Conservation (phyloP, 1,284 basidiomycete species). For the Pseudozyma flocculosa region DNA sequence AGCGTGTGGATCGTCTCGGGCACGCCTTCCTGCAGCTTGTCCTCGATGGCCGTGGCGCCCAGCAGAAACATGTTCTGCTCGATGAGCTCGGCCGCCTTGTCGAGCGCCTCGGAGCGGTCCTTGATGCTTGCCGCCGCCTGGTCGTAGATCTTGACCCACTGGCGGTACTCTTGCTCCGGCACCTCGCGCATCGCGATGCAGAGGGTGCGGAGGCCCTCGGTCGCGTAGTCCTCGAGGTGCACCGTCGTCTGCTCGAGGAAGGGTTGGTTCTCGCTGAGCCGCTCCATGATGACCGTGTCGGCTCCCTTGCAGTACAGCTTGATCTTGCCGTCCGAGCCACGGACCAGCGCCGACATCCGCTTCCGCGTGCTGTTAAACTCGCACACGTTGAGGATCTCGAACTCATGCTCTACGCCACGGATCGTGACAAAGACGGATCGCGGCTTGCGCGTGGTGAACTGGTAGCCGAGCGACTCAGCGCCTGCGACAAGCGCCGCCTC, state of each 20-base stretch:
- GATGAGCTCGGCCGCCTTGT: conserved; percentile 90
- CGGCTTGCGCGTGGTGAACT: conserved; percentile 92
- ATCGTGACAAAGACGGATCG: conserved; percentile 88
- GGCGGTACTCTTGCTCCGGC: conserved; percentile 81
- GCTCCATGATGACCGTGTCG: conserved; percentile 77
- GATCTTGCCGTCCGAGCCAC: conserved; percentile 83
- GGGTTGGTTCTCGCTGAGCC: conserved; percentile 63
- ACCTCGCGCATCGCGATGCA: conserved; percentile 92
- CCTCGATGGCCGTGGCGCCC: conserved; percentile 97
- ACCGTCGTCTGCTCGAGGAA: conserved; percentile 82
- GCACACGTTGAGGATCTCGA: conserved; percentile 91
- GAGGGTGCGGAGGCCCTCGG: conserved; percentile 93
- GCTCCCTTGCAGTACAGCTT: conserved; percentile 97
- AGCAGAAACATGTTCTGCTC: conserved; percentile 89
- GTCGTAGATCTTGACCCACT: conserved; percentile 85
- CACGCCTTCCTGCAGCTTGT: conserved; percentile 97
- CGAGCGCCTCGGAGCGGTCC: conserved; percentile 87
- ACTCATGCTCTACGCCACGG: conserved; percentile 73
- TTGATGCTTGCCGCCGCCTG: conserved; percentile 89
- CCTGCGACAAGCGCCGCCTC: conserved; percentile 95
- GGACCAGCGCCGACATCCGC: conserved; percentile 92
- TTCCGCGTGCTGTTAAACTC: conserved; percentile 98
- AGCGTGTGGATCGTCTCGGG: conserved; percentile 97
- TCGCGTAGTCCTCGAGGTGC: conserved; percentile 80
- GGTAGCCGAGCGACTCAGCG: conserved; percentile 87